Percentiles rank a stretch among this genome's conserved stretches.
Conservation (phyloP, 2,329 filamentous ascomycete species). For the Drechslera avenae region DNA sequence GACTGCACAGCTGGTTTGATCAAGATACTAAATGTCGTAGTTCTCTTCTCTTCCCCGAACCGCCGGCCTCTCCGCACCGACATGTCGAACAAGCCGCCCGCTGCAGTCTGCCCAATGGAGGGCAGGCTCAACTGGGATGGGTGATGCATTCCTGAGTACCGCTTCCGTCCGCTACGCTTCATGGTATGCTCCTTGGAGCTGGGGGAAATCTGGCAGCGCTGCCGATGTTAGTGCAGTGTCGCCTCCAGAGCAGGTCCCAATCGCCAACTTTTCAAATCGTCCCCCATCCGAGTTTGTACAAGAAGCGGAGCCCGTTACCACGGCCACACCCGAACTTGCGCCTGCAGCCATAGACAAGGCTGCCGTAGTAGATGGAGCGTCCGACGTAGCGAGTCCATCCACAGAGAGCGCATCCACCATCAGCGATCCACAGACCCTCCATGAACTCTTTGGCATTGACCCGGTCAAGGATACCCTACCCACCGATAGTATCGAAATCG, state of each 20-base stretch:
- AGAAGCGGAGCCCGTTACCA: slow-evolving; percentile 32
- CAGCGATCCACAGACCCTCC: slow-evolving; percentile 22
- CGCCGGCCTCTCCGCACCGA: slow-evolving; percentile 21
- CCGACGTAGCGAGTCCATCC: slow-evolving; percentile 12
- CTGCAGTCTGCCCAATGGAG: slow-evolving; percentile 37
- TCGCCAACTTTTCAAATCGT: slow-evolving; percentile 29
- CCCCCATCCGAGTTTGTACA: slow-evolving; percentile 13
- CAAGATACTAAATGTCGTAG: slow-evolving; percentile 26
- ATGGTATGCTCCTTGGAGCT: slow-evolving; percentile 46
- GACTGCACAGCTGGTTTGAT: background rate
- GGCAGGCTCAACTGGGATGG: slow-evolving; percentile 23
- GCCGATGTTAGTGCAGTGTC: slow-evolving; percentile 20
- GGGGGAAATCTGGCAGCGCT: slow-evolving; percentile 37
- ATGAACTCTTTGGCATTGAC: slow-evolving; percentile 26
- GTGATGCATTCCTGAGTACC: slow-evolving; percentile 27
- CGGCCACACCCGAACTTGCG: slow-evolving; percentile 40
- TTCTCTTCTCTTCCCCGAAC: slow-evolving; percentile 42
- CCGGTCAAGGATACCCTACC: slow-evolving; percentile 21
- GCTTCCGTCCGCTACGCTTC: slow-evolving; percentile 39
- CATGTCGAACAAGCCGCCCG: slow-evolving; percentile 31
- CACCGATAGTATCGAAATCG: slow-evolving; percentile 19
- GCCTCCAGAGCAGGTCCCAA: slow-evolving; percentile 19
- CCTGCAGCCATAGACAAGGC: slow-evolving; percentile 46
- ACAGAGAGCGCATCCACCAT: slow-evolving; percentile 12
- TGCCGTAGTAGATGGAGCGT: slow-evolving; percentile 33